Conservation (phyloP, 2,329 filamentous ascomycete species). For the Tolypocladium nubicola region DNA sequence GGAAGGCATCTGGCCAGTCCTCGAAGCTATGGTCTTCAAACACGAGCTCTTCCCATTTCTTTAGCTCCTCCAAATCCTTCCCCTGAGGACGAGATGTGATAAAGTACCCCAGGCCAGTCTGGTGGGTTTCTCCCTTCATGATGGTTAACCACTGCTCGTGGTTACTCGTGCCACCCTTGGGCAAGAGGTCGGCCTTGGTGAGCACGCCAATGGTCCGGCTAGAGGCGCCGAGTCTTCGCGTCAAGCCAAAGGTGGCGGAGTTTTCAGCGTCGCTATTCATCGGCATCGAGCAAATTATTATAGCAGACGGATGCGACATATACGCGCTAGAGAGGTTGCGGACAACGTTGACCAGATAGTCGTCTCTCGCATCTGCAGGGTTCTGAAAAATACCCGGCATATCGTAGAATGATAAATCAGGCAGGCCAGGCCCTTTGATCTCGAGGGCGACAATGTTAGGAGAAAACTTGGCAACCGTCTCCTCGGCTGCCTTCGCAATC, state of each 20-base stretch:
- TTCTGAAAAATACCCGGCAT: conserved; percentile 74
- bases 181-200: conserved; percentile 72
- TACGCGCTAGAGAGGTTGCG: conserved; percentile 61
- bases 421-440: conserved; percentile 60
- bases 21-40: conserved; percentile 30
- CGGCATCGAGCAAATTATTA: conserved; percentile 66
- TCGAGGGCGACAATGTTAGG: conserved; percentile 73
- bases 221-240: conserved; percentile 45
- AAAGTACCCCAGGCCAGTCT: conserved; percentile 66
- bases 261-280: conserved; percentile 73
- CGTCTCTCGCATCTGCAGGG: conserved; percentile 50
- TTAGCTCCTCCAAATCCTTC: conserved; percentile 41
- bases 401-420: conserved; percentile 74
- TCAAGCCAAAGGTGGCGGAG: conserved; percentile 57
- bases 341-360: conserved; percentile 62
- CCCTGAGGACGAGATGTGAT: conserved; percentile 59
- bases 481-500: conserved; percentile 24
- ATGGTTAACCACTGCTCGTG: conserved; percentile 50
- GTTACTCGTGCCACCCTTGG: conserved; percentile 30
- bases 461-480: conserved; percentile 57
- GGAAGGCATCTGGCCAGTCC: conserved; percentile 39
- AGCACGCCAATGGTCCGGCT: conserved; percentile 62
- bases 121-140: conserved; percentile 49
- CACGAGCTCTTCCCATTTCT: conserved; percentile 39
- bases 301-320: conserved; percentile 55